A percentile compares a stretch with the other conserved stretches of the same genome.
phyloP scores from a whole-genome alignment of 2,329 filamentous ascomycete genomes.

The Colletotrichum tabaci region DNA sequence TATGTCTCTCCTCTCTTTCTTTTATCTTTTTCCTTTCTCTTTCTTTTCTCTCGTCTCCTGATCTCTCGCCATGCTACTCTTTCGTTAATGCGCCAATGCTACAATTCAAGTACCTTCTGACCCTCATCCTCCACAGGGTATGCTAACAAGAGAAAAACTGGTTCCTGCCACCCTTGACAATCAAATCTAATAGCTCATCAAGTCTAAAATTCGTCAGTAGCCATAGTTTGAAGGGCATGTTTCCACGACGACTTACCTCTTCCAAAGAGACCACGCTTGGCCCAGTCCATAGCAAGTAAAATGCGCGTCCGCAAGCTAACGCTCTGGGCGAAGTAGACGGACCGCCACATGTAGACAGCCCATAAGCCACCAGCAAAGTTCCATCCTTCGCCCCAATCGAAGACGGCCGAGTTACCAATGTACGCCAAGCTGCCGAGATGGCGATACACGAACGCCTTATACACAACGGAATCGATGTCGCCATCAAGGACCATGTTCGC shows the following conservation, averaged over 20 bases:
- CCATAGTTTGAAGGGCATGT: background rate
- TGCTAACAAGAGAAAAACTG: constrained; percentile 29
- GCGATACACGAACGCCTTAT: constrained; percentile 94
- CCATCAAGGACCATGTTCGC: constrained; percentile 89
- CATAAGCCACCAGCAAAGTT: constrained; percentile 86
- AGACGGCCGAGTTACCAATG: constrained; percentile 95
- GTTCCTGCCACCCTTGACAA: background rate
- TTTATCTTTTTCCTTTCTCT: background rate
- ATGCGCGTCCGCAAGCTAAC: constrained; percentile 92
- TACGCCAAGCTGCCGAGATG: constrained; percentile 95
- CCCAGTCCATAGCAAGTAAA: constrained; percentile 97
- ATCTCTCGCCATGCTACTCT: background rate
- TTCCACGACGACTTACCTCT: constrained; percentile 76
- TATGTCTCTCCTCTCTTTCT: background rate
- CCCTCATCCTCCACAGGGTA: constrained; percentile 29
- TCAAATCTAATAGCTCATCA: constrained; percentile 52
- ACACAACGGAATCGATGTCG: constrained; percentile 91
- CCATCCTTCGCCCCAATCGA: constrained; percentile 86
- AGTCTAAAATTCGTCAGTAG: constrained; percentile 47
- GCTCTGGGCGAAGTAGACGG: constrained; percentile 97
- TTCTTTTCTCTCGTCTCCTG: no score
- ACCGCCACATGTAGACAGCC: constrained; percentile 96
- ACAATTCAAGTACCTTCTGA: constrained; percentile 4
- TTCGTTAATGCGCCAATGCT: background rate
- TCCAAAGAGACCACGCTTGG: constrained; percentile 95